Base-by-base conservation (phyloP, 495 filamentous ascomycete genomes). In the Trichoderma asperelloides region DNA sequence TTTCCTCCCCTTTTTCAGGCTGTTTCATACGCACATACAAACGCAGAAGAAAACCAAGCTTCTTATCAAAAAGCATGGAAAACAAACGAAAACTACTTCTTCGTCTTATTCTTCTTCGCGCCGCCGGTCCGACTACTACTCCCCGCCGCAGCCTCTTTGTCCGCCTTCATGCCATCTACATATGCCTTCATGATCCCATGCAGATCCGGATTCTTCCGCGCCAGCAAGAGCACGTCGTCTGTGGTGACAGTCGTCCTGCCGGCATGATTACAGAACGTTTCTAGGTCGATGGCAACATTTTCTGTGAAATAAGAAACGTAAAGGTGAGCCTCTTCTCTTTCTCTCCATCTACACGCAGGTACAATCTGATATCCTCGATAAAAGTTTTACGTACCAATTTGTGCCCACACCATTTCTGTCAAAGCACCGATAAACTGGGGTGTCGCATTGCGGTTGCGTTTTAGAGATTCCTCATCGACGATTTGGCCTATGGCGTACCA, bases 401-500 rank as follows among this genome's bases (percentile, higher is more conserved):
- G 95, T 15, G 86, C 80, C 89, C 90, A 98, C 30, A 94, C 89
- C 81, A 98, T 82, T 78, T 97, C 93, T 0, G 91, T 96, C 74
- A 98, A 77, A 0, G 92, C 92, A 12, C 87, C 93, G 71, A 97
- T 97, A 77, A 97, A 98, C 73, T 97, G 93, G 8, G 93, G 93
- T 1, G 93, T 97, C 2, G 93, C 92, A 76, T 94, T 97, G 68
- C 89, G 83, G 72, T 90, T 88, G 15, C 90, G 81, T 28, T 82
- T 81, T 43, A 95, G 78, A 37, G 87, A 89, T 74, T 96, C 91
- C 69, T 93, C 87, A 75, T 97, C 94, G 60, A 97, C 90, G 62
- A 92, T 91, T 74, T 92, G 90, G 73, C 93, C 93, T 68, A 97
- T 87, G 25, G 86, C 84, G 74, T 89, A 90, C 93, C 93, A 98